Base-by-base conservation (phyloP, 2,329 filamentous ascomycete genomes). In the Monosporascus cannonballus region DNA sequence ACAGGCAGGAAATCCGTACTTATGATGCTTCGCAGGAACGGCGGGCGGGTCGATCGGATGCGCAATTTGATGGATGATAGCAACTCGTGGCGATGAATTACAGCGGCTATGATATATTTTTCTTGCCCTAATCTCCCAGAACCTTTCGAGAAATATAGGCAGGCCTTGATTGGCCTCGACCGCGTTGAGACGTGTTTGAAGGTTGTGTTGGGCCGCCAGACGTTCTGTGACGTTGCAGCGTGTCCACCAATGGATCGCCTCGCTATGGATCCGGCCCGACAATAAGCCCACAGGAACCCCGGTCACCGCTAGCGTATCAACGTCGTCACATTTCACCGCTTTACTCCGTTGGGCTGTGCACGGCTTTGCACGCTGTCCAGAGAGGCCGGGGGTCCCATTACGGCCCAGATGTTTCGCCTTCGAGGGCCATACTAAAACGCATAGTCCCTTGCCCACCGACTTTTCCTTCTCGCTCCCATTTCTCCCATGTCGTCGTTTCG, bases 221-320 rank as follows among this genome's bases (percentile, higher is more conserved):
- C 34, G 51, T 34, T 54, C 52, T 51, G 56, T 58, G 56, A 58
- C 58, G 56, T 60, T 58, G 58, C 58, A 60, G 42, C 51, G 54
- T 52, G 38, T 44, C 56, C 49, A 22, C 56, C 57, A 55, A 55
- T 59, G 42, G 56, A 51, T 56, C 54, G 57, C 51, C 51, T 52
- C 42, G 50, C 56, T 52, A 57, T 55, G 51, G 46, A 20, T 34
- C 46, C 46, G 18, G 30, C 25, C 25, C 15, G 46, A 41, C 51
- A 22, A 15, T 20, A 4, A 46, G 42, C 42, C 42, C 42, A 57
- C 49, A 42, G 27, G 45, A 49, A 22, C 56, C 58, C 56, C 48
- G 51, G 56, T 60, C 51, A 41, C 42, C 54, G 44, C 53, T 54
- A 60, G 58, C 58, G 58, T 58, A 60, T 58, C 58, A 55, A 55